These are phyloP conservation scores for Ophidiomyces ophidiicola DNA, from an alignment of 2,329 filamentous ascomycete species.

Conservation along the genomic window DNA sequence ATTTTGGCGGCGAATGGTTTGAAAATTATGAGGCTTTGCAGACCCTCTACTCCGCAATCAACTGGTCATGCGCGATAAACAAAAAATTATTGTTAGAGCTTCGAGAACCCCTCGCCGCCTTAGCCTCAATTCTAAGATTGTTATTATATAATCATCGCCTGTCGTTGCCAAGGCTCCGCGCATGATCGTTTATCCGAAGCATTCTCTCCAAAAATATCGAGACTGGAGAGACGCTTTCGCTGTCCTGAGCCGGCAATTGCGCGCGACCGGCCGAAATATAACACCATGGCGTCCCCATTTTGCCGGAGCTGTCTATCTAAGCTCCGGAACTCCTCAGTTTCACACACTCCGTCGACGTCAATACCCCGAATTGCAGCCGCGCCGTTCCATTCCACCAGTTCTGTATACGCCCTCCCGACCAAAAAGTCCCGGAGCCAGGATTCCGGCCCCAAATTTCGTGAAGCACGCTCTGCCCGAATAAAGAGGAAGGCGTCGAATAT, in stretches of 20 bases:
- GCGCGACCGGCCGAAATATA: slow-evolving; percentile 1
- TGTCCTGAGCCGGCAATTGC: slow-evolving; percentile 1
- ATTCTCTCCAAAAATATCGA: slow-evolving; percentile 4
- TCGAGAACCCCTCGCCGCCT: slow-evolving; percentile 2
- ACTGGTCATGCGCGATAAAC: not conserved
- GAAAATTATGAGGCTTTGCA: not conserved
- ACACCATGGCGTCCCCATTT: slow-evolving; percentile 43
- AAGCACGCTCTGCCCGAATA: slow-evolving; percentile 32
- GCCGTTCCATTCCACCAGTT: slow-evolving; percentile 37
- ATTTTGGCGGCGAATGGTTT: slow-evolving; percentile 13
- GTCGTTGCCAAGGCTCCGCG: too few relatives aligned
- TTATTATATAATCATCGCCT: not conserved
- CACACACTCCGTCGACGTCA: slow-evolving; percentile 28
- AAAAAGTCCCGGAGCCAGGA: slow-evolving; percentile 36
- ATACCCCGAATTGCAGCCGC: slow-evolving; percentile 36
- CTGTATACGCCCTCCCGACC: slow-evolving; percentile 26
- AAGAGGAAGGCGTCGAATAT: slow-evolving; percentile 34
- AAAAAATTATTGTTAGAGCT: not conserved
- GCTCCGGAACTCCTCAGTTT: slow-evolving; percentile 32
- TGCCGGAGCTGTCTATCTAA: slow-evolving; percentile 49
- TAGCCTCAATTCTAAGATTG: not conserved
- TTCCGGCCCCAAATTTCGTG: slow-evolving; percentile 25
- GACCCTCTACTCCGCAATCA: not conserved
- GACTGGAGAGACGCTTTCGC: not conserved
- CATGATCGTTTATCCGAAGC: slow-evolving; percentile 2